Conservation (phyloP, 2,329 filamentous ascomycete species). For the Beauveria bassiana region DNA sequence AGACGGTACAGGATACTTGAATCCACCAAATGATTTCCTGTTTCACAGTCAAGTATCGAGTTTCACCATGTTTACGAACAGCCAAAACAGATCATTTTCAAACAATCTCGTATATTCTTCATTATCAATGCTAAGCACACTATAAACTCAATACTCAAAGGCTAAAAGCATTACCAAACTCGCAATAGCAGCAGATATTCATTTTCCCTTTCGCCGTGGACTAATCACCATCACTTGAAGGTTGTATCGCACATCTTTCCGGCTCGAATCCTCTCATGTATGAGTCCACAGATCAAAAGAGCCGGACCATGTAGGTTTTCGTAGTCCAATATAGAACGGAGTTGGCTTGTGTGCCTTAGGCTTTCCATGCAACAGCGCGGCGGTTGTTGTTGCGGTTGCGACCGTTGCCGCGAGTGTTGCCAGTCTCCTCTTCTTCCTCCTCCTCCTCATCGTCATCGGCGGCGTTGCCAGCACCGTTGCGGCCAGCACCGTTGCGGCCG, state of each 20-base stretch:
- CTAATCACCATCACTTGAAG: background rate
- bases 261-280: background rate
- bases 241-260: background rate
- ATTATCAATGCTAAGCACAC: background rate
- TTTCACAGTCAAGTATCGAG: background rate
- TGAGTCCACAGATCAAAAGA: background rate
- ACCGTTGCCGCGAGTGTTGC: conserved; percentile 1
- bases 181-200: background rate
- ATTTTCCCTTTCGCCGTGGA: background rate
- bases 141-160: background rate
- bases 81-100: background rate
- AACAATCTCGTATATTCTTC: background rate
- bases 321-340: background rate
- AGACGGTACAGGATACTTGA: background rate
- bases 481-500: background rate
- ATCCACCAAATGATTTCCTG: background rate
- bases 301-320: background rate
- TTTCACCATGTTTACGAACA: background rate
- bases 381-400: conserved; percentile 7
- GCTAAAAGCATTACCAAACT: background rate
- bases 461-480: background rate
- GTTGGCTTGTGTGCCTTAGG: conserved; percentile 5
- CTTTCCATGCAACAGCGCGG: conserved; percentile 14
- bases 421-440: conserved; percentile 3
- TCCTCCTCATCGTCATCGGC: background rate